These are phyloP conservation scores for Elongisporangium prolatum DNA, from an alignment of 352 stramenopile genomes.

Conservation along the genomic window DNA sequence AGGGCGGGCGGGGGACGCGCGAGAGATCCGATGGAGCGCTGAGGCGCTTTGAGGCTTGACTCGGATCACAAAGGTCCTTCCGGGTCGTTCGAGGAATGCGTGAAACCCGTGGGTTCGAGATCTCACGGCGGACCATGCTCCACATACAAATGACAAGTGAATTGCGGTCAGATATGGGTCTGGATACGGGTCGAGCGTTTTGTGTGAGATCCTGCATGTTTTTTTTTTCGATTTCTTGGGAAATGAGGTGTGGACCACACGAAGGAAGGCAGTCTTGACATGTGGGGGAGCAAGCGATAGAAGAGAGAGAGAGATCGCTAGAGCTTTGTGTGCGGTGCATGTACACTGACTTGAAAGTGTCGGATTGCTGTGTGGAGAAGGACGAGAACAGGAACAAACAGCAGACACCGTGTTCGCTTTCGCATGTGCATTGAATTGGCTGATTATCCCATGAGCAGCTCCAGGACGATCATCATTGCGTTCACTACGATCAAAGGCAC, in stretches of 20 bases:
- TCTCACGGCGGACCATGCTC: not conserved
- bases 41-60: not conserved
- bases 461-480: slow-evolving; percentile 72
- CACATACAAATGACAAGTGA: slow-evolving; percentile 2
- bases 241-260: not conserved
- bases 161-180: not conserved
- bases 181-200: not conserved
- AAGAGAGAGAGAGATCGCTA: not conserved
- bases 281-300: too few species aligned
- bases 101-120: not conserved
- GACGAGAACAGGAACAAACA: not conserved
- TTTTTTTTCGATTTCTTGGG: not conserved
- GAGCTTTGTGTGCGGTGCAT: not conserved
- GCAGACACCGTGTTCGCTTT: slow-evolving; percentile 1
- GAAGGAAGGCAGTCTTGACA: not conserved
- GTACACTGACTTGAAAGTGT: not conserved
- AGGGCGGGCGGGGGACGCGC: not conserved
- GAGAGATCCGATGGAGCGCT: slow-evolving; percentile 8
- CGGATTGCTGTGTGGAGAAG: not conserved
- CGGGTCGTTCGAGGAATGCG: not conserved
- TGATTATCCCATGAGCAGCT: slow-evolving; percentile 66
- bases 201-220: not conserved
- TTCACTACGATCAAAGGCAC: slow-evolving; percentile 84
- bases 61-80: not conserved
- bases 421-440: slow-evolving; percentile 1